Evolutionary conservation across 2,329 filamentous ascomycete genomes (phyloP), one percentile per base, ranked within the genome.

Genomic region (Hypoxylon sp.): DNA sequence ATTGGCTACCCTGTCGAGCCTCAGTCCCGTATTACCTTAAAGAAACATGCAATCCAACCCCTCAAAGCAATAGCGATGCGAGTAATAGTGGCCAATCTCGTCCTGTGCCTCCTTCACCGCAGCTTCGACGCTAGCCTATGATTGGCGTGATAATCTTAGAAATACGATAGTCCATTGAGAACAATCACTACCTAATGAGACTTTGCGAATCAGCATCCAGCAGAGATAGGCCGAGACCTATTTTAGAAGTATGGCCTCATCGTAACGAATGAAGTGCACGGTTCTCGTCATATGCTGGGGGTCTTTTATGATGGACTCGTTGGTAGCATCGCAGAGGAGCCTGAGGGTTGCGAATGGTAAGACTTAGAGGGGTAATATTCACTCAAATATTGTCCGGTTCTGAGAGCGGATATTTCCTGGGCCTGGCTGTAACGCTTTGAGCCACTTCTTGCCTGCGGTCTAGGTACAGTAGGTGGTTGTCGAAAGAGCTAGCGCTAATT

Each of bases 1-100:
- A 63, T 69, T 67, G 63, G 67, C 32, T 47, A 61, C 56, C 51
- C 37, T 29, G 16, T 61, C 60, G 56, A 62, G 48, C 59, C 59
- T 69, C 63, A 46, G 41, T 56, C 11, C 43, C 50, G 50, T 46
- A 54, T 62, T 51, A 34, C 37, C 52, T 54, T 41, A 51, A 60
- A 58, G 50, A 52, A 58, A 55, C 32, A 48, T 61, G 37, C 29
- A 58, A 29, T 29, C 57, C 30, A 45, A 63, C 52, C 55, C 43
- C 48, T 65, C 56, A 16, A 37, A 52, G 39, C 30, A 30, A 39
- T 45, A 53, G 50, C n/a, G 19, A 56, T 57, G 54, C 34, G 39
- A 65, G 61, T 47, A 63, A 65, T 63, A 48, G 56, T 25, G n/a
- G 7, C 34, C 19, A 51, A 51, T 12, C 43, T 63, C 29, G 16